phyloP scores from a whole-genome alignment of 352 stramenopile species.

The Phytophthora brassicae region DNA sequence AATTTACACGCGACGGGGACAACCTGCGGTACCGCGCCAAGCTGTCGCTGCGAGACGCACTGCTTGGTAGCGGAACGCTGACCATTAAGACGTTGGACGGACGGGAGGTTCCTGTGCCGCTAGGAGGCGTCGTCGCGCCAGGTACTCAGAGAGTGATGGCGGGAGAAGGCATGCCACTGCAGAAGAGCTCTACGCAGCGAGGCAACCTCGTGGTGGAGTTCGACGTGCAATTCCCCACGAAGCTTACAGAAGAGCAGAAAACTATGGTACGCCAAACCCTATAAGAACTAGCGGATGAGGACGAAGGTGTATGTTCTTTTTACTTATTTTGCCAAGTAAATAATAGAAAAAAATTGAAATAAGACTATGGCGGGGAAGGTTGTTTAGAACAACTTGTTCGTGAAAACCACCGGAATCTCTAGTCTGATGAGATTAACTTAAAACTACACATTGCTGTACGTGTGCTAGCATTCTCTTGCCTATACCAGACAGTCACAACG shows the following conservation, averaged over 20 bases:
- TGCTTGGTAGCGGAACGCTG: conserved; percentile 91
- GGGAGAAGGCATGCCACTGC: conserved; percentile 96
- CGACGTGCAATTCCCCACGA: conserved; percentile 95
- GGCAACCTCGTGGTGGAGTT: conserved; percentile 97
- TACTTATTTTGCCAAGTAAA: conserved; percentile 20
- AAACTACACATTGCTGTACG: too few species aligned
- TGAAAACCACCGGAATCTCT: too few species aligned
- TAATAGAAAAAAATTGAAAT: conserved; percentile 22
- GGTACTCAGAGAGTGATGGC: conserved; percentile 91
- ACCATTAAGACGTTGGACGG: conserved; percentile 94
- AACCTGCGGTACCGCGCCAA: conserved; percentile 95
- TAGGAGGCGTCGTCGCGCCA: conserved; percentile 91
- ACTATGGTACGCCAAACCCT: conserved; percentile 70
- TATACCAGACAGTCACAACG: too few species aligned
- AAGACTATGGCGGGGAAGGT: too few species aligned
- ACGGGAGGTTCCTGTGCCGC: conserved; percentile 86
- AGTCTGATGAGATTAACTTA: too few species aligned
- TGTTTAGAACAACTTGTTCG: too few species aligned
- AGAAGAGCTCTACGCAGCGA: conserved; percentile 74
- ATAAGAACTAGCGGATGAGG: conserved; percentile 36
- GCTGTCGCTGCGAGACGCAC: conserved; percentile 94
- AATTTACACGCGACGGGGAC: conserved; percentile 95
- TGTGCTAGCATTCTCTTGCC: too few species aligned
- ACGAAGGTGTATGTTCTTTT: conserved; percentile 3
- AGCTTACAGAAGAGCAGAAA: conserved; percentile 81